A percentile compares a stretch with the other conserved stretches of the same genome.
These are phyloP conservation scores for Aspergillus saccharolyticus DNA, from an alignment of 495 filamentous ascomycete species.

Conservation along the genomic window DNA sequence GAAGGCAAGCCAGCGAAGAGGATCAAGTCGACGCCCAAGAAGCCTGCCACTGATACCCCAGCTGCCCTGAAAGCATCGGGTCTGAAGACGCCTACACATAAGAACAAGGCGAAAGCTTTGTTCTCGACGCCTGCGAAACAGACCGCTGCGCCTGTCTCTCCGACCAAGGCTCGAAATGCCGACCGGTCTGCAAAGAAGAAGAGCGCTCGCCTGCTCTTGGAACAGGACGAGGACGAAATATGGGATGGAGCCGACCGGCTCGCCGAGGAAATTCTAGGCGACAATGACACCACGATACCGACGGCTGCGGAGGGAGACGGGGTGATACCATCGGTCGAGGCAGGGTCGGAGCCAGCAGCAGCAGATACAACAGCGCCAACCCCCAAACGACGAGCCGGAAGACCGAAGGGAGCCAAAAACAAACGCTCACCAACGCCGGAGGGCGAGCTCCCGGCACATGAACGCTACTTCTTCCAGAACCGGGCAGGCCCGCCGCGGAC, in stretches of 20 bases:
- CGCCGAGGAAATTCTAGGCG: constrained; percentile 64
- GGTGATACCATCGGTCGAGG: constrained; percentile 35
- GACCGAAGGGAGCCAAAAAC: constrained; percentile 54
- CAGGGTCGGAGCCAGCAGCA: constrained; percentile 26
- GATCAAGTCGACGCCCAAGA: constrained; percentile 36
- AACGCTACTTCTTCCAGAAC: constrained; percentile 92
- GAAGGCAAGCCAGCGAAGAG: constrained; percentile 29
- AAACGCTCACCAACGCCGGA: constrained; percentile 77
- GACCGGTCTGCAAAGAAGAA: constrained; percentile 84
- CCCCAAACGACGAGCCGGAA: constrained; percentile 53
- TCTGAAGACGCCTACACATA: constrained; percentile 41
- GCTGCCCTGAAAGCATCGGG: constrained; percentile 39
- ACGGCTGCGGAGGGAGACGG: constrained; percentile 27
- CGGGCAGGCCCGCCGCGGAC: constrained; percentile 74
- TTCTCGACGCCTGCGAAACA: constrained; percentile 40
- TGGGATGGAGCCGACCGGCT: constrained; percentile 71
- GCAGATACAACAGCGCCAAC: constrained; percentile 34
- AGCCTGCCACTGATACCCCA: constrained; percentile 28
- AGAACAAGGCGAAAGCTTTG: constrained; percentile 35
- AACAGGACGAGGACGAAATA: constrained; percentile 67
- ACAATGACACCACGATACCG: constrained; percentile 29
- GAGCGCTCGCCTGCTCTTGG: constrained; percentile 68
- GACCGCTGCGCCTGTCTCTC: constrained; percentile 32
- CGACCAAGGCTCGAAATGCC: constrained; percentile 58
- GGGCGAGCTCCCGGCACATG: constrained; percentile 72